These are phyloP conservation scores for Rhizopogon roseolus DNA, from an alignment of 768 basidiomycete species.

Conservation along the genomic window DNA sequence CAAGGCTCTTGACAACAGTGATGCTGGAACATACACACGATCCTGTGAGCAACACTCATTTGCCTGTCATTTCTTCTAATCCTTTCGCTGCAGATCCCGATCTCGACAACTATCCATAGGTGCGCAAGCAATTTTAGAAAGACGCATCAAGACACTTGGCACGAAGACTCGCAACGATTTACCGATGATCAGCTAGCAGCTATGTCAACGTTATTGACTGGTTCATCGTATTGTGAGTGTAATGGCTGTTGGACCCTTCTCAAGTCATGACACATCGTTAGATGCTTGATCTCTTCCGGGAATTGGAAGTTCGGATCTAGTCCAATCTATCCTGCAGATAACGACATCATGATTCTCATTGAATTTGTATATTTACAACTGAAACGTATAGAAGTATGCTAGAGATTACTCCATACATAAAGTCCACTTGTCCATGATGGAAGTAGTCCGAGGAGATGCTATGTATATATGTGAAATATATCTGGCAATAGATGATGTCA, in stretches of 20 bases:
- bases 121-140: constrained; percentile 78
- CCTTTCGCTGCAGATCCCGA: constrained; percentile 52
- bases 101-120: constrained; percentile 77
- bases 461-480: not conserved
- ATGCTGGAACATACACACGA: constrained; percentile 84
- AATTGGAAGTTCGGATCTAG: not conserved
- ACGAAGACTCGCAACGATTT: constrained; percentile 83
- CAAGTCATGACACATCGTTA: not conserved
- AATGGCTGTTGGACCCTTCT: constrained; percentile 9
- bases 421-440: not conserved
- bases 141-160: constrained; percentile 88
- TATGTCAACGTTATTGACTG: constrained; percentile 78
- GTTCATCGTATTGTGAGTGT: constrained; percentile 75
- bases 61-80: constrained; percentile 7
- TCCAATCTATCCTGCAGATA: not conserved
- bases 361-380: not conserved
- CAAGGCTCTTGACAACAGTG: constrained; percentile 72
- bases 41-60: constrained; percentile 42
- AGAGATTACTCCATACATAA: not conserved
- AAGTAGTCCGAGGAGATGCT: not conserved
- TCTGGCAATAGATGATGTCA: not conserved
- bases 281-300: constrained; percentile 5
- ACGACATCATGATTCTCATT: not conserved
- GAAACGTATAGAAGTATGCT: not conserved
- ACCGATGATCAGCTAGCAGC: constrained; percentile 79